phyloP scores from a whole-genome alignment of 1,139 yeast genomes.

The Blastobotrys indianensis region DNA sequence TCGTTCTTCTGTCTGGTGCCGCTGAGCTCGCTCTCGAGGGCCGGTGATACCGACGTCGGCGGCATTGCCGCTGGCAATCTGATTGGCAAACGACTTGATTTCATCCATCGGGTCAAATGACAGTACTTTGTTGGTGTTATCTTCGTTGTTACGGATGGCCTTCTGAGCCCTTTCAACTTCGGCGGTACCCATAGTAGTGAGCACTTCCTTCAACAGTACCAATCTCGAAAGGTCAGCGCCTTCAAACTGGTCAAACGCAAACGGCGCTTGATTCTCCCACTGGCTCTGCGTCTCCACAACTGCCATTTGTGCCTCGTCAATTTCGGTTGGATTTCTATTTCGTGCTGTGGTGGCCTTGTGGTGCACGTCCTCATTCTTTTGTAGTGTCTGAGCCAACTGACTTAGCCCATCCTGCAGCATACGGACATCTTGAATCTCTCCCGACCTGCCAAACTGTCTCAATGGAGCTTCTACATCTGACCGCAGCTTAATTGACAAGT shows the following conservation, averaged over 20 bases:
- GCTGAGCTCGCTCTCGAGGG: constrained; percentile 1
- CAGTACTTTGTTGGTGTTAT: constrained; percentile 59
- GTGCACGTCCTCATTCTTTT: constrained; percentile 18
- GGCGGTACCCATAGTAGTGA: constrained; percentile 64
- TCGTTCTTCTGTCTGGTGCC: neutral
- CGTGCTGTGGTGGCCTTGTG: constrained; percentile 21
- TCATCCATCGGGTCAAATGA: constrained; percentile 55
- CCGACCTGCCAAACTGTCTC: constrained; percentile 22
- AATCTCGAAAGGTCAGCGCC: constrained; percentile 64
- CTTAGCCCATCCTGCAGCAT: constrained; percentile 27
- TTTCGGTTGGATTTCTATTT: constrained; percentile 15
- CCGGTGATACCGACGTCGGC: constrained; percentile 5
- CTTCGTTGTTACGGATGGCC: constrained; percentile 45
- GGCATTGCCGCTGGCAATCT: constrained; percentile 28
- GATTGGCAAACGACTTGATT: constrained; percentile 50
- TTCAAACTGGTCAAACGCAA: constrained; percentile 70
- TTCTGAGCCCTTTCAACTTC: constrained; percentile 35
- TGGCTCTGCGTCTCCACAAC: constrained; percentile 27
- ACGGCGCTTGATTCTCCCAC: constrained; percentile 80
- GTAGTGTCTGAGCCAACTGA: constrained; percentile 24
- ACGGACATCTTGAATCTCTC: constrained; percentile 30
- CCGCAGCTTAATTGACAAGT: constrained; percentile 29
- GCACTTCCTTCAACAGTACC: constrained; percentile 58
- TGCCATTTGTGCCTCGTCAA: constrained; percentile 22
- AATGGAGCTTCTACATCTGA: constrained; percentile 34